Conservation (phyloP, 257 asterid species). For the Jaltomata sinuosa region DNA sequence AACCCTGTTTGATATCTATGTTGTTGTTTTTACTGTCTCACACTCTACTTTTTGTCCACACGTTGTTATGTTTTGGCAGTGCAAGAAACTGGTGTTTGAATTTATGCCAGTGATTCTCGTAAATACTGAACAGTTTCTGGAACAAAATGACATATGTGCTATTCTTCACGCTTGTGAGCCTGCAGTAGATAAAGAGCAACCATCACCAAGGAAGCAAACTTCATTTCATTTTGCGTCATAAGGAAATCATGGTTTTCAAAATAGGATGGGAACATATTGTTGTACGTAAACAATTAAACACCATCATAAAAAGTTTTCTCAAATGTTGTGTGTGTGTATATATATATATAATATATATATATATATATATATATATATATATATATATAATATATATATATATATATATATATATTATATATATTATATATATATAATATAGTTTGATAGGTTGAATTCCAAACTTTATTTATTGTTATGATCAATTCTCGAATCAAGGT, state of each 20-base stretch:
- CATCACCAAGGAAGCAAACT: too few relatives aligned
- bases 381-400: too few relatives aligned
- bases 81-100: constrained; percentile 80
- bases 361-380: too few relatives aligned
- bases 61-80: constrained; percentile 31
- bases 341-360: too few relatives aligned
- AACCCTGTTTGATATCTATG: background rate
- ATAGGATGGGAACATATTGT: background rate
- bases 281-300: background rate
- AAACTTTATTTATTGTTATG: too few relatives aligned
- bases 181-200: background rate
- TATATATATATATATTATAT: too few relatives aligned
- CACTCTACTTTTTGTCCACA: background rate
- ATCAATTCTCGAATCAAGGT: too few relatives aligned
- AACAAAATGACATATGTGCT: constrained; percentile 52
- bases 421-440: too few relatives aligned
- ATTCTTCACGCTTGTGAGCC: constrained; percentile 39
- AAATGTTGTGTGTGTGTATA: background rate
- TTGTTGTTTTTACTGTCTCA: background rate
- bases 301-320: background rate
- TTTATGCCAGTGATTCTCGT: constrained; percentile 65
- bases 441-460: too few relatives aligned
- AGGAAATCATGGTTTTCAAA: background rate
- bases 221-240: background rate
- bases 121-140: constrained; percentile 76